Evolutionary conservation across 495 filamentous ascomycete genomes (phyloP).

Genomic region (Penicillium tannophilum): DNA sequence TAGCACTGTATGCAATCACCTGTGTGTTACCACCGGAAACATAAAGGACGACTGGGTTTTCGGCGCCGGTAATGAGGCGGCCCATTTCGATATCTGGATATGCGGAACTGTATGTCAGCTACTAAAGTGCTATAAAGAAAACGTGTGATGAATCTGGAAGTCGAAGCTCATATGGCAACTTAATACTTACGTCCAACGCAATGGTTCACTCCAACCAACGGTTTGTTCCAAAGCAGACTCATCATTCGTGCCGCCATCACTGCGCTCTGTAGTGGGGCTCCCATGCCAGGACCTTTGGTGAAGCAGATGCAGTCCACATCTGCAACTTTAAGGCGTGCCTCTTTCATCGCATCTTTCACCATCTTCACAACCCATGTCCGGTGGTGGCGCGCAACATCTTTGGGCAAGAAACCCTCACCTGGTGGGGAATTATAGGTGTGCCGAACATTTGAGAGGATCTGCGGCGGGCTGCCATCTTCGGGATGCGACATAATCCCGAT

Average conservation of each 20-base stretch:
- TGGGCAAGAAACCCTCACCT: conserved; percentile 92
- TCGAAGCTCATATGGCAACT: background rate
- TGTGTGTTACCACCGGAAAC: conserved; percentile 97
- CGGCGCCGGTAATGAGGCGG: conserved; percentile 83
- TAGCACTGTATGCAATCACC: conserved; percentile 93
- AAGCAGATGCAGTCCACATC: conserved; percentile 93
- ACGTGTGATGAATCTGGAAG: background rate
- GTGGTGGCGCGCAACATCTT: conserved; percentile 93
- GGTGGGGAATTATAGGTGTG: conserved; percentile 92
- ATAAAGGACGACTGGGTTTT: conserved; percentile 94
- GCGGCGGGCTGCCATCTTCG: conserved; percentile 57
- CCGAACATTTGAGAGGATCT: conserved; percentile 89
- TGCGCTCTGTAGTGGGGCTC: conserved; percentile 86
- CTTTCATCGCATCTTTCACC: conserved; percentile 72
- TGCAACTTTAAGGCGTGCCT: conserved; percentile 59
- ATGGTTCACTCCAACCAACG: conserved; percentile 91
- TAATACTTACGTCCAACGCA: conserved; percentile 79
- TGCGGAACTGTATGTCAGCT: conserved; percentile 12
- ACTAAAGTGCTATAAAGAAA: background rate
- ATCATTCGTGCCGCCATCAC: conserved; percentile 84
- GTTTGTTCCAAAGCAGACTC: conserved; percentile 81
- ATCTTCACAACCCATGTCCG: conserved; percentile 79
- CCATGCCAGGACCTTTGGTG: conserved; percentile 95
- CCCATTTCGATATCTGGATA: conserved; percentile 90
- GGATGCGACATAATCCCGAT: conserved; percentile 90